Base-by-base conservation (phyloP, 768 basidiomycete species). In the Mycena latifolia region DNA sequence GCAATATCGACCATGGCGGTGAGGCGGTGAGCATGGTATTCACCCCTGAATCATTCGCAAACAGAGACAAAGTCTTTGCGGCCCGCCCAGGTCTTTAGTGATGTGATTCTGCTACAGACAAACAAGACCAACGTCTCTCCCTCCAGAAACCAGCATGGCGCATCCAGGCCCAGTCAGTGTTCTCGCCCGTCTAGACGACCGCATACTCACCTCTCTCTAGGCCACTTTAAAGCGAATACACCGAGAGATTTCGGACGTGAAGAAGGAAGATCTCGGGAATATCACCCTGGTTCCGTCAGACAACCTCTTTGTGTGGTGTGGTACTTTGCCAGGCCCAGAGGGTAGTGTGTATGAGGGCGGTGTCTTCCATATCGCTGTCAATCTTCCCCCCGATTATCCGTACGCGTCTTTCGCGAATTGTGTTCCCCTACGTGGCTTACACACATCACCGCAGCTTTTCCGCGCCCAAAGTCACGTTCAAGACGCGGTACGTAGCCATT, bases 311-410 rank as follows among this genome's bases (percentile, higher is more conserved):
- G 72, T 85, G 28, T 95, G 94, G 94, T 86, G 82, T 58, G 94
- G 89, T 9, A 84, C 86, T 45, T 88, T 95, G 59, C 93, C 93
- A 10, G 94, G 94, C 0, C 94, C 94, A 1, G 86, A 92, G 71
- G 93, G 92, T 20, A 93, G 92, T 65, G 84, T 90, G 0, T 95
- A 95, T 70, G 93, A 94, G 72, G 91, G 91, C 0, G 94, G 93
- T 1, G 77, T 90, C 18, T 95, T 93, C 72, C 77, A 88, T 39
- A 80, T 93, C 14, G 88, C 91, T 48, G 86, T 95, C 17, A 74
- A 78, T 10, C 82, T 96, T 17, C 85, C 88, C 3, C 68, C 78
- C 3, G 94, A 96, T 78, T 96, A 96, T 74, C 94, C 94, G 92
- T 94, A 73, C 67, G 89, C 81, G 57, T 41, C 57, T 27, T 48